Base-by-base conservation (phyloP, 2,329 filamentous ascomycete species). In the Penicillium brasilianum region DNA sequence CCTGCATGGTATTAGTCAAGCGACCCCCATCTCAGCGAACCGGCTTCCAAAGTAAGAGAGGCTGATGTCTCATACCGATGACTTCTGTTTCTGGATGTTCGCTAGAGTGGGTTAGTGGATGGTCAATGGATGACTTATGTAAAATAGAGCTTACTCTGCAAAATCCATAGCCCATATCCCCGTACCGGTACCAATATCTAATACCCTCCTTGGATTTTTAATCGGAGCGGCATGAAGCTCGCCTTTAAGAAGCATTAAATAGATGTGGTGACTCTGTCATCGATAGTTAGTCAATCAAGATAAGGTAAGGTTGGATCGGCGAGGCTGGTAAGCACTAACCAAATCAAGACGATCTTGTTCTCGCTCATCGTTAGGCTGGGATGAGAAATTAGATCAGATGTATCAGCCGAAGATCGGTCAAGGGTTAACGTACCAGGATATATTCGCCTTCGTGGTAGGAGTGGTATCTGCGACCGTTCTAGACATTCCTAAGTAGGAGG, bases 81-180 rank as follows among this genome's bases (percentile, higher is more conserved):
- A 75, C 70, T 62, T 72, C 65, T 6, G 72, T 61, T n/a, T 68
- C 61, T 2, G 70, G 70, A 53, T 73, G 61, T 48, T 65, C 65
- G 46, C 72, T 74, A 52, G 8, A 43, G n/a, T 6, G 13, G 20
- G 49, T 64, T 43, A 62, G 62, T 20, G 7, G 48, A 11, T 4
- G 16, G 34, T 50, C 14, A 7, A 20, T n/a, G 30, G 3, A 8
- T 20, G 7, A 20, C 10, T 50, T 1, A 4, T 4, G 22, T 4
- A n/a, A 13, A 4, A 34, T 34, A 11, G 10, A 22, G 18, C 72
- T 65, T 69, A 75, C 70, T 77, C 78, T 39, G 72, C 73, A 63
- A 72, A 74, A 48, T 76, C 76, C 34, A 77, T 74, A 16, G 75
- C 74, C 75, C 75, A 77, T 46, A 76, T 74, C 0, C 75, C 75